Evolutionary conservation across 1,284 basidiomycete genomes (phyloP), one percentile per base, ranked within the genome.

Genomic region (Ustilago shanxiensis): DNA sequence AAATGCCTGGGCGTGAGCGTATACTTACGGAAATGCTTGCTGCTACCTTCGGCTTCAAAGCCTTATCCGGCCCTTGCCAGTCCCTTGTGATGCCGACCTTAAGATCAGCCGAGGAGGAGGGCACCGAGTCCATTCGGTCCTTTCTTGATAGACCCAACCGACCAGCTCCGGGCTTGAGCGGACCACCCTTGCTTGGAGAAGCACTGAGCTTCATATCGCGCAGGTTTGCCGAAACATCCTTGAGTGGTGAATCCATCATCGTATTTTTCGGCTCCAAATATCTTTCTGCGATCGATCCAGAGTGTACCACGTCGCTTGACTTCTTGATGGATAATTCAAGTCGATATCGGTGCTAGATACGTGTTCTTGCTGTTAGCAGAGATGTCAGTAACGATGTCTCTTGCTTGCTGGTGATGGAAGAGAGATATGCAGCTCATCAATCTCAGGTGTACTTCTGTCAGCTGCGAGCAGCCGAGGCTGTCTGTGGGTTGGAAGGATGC

Each of bases 1-100:
- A 3, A 13, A 14, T n/a, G 20, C 31, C 14, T 22, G 16, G 2
- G 33, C 24, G 5, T 39, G 16, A 5, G 33, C 24, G 5, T 39
- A 8, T 3, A 72, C 69, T 66, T 45, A 72, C 69, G 10, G 66
- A 69, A 22, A 79, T 80, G 47, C 77, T 74, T 1, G 80, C 54
- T 6, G 70, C 49, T 14, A 76, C 63, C 31, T 78, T 77, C 10
- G 79, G 65, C 50, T 72, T 71, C 50, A 65, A 31, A 22, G 60
- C 26, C 60, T 78, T 71, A 8, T 82, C 80, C 1, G 80, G 79
- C 0, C 80, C 80, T 35, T 80, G 79, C 80, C 80, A 82, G 53
- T 82, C 80, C 44, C 77, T 74, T n/a, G 75, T 66, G 41, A 82
- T 76, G 47, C 79, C 80, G 1, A 70, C 49, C 22, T 78, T 77